Percentiles rank a stretch among this genome's conserved stretches.
These are phyloP conservation scores for Penicillium sp. DNA, from an alignment of 2,329 filamentous ascomycete species.

Conservation along the genomic window DNA sequence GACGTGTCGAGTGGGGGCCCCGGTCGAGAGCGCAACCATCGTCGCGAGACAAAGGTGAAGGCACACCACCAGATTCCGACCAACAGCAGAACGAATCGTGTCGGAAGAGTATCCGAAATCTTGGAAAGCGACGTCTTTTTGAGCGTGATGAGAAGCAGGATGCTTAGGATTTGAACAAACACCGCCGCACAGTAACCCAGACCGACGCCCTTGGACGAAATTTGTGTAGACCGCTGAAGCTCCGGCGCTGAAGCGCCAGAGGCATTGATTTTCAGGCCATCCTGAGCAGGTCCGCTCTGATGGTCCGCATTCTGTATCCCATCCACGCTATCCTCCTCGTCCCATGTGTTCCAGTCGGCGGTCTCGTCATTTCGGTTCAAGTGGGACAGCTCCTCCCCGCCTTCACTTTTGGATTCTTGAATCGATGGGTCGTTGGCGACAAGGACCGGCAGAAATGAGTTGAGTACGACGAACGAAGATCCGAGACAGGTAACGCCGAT, in stretches of 20 bases:
- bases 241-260: slow-evolving; percentile 50
- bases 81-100: slow-evolving; percentile 73
- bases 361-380: slow-evolving; percentile 17
- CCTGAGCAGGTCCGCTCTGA: neutral
- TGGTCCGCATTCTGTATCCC: slow-evolving; percentile 3
- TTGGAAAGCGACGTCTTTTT: slow-evolving; percentile 42
- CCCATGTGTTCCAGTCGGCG: slow-evolving; percentile 17
- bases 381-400: slow-evolving; percentile 22
- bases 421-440: slow-evolving; percentile 70
- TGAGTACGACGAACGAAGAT: slow-evolving; percentile 83
- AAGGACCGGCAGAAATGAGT: slow-evolving; percentile 82
- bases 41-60: slow-evolving; percentile 75
- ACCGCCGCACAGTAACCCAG: slow-evolving; percentile 83
- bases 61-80: slow-evolving; percentile 83
- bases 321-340: slow-evolving; percentile 22
- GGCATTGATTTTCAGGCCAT: slow-evolving; percentile 5
- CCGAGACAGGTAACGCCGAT: slow-evolving; percentile 85
- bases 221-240: slow-evolving; percentile 74
- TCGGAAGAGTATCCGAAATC: slow-evolving; percentile 68
- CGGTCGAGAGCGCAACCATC: slow-evolving; percentile 76
- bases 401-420: slow-evolving; percentile 24
- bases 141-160: slow-evolving; percentile 61
- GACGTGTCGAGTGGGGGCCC: slow-evolving; percentile 58
- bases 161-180: slow-evolving; percentile 72
- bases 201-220: slow-evolving; percentile 81